These are phyloP conservation scores for Termitomyces sp. DNA, from an alignment of 768 basidiomycete species.

Conservation along the genomic window DNA sequence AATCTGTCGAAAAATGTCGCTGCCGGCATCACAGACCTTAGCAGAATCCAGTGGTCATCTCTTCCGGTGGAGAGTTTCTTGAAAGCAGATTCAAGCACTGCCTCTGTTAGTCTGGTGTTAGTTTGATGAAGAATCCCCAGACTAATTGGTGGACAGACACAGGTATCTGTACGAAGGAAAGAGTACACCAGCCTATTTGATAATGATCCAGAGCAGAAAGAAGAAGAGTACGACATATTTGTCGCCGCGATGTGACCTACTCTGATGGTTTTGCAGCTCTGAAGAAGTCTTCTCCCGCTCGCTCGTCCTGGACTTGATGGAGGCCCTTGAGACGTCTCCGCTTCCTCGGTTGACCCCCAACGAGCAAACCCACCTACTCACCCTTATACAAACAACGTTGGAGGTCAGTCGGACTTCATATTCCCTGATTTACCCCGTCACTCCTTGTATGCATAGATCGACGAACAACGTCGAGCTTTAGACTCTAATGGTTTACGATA, in stretches of 20 bases:
- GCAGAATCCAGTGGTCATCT: conserved; percentile 36
- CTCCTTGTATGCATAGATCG: conserved; percentile 52
- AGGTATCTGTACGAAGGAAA: conserved; percentile 26
- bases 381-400: conserved; percentile 82
- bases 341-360: conserved; percentile 71
- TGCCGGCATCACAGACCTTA: conserved; percentile 19
- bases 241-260: neutral
- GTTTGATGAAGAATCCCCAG: neutral
- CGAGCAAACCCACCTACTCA: conserved; percentile 81
- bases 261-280: conserved; percentile 27
- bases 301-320: conserved; percentile 58
- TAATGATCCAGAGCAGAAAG: conserved; percentile 28
- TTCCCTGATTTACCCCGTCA: too few relatives aligned
- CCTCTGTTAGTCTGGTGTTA: conserved; percentile 15
- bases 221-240: conserved; percentile 41
- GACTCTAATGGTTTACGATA: conserved; percentile 93
- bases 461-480: conserved; percentile 85
- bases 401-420: conserved; percentile 51
- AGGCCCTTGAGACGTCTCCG: conserved; percentile 57
- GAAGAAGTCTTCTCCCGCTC: conserved; percentile 58
- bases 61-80: conserved; percentile 59
- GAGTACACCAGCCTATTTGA: conserved; percentile 55
- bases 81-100: conserved; percentile 25
- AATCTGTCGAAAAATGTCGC: conserved; percentile 50
- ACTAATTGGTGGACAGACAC: neutral